Base-by-base conservation (phyloP, 345 rosid genomes). In the Clarkia xantiana region DNA sequence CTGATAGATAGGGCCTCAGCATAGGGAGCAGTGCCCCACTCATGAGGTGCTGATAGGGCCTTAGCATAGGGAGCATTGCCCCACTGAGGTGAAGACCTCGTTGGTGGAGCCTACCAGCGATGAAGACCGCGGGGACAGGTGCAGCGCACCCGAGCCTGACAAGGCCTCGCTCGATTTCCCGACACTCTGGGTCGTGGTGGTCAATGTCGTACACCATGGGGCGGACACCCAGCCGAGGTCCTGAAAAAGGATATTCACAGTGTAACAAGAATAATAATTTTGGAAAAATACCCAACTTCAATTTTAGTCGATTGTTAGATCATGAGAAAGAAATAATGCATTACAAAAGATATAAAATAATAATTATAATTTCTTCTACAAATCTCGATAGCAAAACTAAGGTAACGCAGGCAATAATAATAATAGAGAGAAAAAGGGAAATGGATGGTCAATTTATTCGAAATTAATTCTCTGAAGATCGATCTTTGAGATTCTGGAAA, bases 231-330 rank as follows among this genome's bases (percentile, higher is more conserved):
- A 80, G 46, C 87, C 76, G 44, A 84, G 80, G 60, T 81, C 89
- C 46, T 71, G 80, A 63, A 84, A 81, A 43, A 84, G 55, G 55
- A 76, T 75, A 56, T 61, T 75, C 60, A 84, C 86, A 3, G 94
- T 80, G 61, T 81, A 78, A 79, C 93, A 80, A 79, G 70, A 82
- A 78, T 60, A n/a, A n/a, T n/a, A n/a, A n/a, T n/a, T n/a, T n/a
- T n/a, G n/a, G n/a, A n/a, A n/a, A n/a, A n/a, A n/a, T n/a, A n/a
- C n/a, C n/a, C n/a, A n/a, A n/a, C n/a, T n/a, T n/a, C n/a, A n/a
- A n/a, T n/a, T n/a, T n/a, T n/a, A n/a, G n/a, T n/a, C n/a, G n/a
- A n/a, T n/a, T n/a, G n/a, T n/a, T n/a, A n/a, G n/a, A n/a, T 77
- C 87, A 47, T 82, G 77, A 55, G 87, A n/a, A n/a, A n/a, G n/a